Evolutionary conservation across 2,329 filamentous ascomycete genomes (phyloP), one percentile per base, ranked within the genome.

Genomic region (Tolypocladium sp.): DNA sequence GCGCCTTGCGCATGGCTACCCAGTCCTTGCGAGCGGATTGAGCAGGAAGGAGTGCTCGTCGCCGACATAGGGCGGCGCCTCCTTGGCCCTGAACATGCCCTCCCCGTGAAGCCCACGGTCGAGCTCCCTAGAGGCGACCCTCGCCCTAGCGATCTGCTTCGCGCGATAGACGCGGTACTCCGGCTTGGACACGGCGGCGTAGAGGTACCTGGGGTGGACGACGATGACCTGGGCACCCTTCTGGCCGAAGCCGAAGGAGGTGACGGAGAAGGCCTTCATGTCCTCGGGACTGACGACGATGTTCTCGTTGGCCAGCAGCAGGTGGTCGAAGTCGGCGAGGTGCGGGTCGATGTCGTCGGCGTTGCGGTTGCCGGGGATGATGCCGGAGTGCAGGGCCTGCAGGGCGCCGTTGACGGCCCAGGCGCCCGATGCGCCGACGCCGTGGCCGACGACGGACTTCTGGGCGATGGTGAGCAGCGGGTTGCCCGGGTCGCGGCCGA

Each of bases 201-300:
- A 96, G 57, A 97, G 84, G 74, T 96, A 96, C 74, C 88, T 91
- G 67, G 92, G 90, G 73, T 96, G 91, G 57, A 96, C 88, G 79
- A 91, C 91, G 67, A 97, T 92, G 51, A 88, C 91, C 75, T 96
- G 92, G 27, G 92, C 89, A 70, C 92, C 92, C 82, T 96, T 96
- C 76, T 97, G 92, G 65, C 92, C 92, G 79, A 97, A 97, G 74
- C 92, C 92, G 74, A 96, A 97, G 0, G 92, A 96, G 1, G 92
- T 96, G 63, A 96, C 90, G 0, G 90, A 94, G 82, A 96, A 96
- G 12, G 92, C 92, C 77, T 96, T 96, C 79, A 97, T 82, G 30
- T 30, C 30, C 63, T 91, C 92, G 70, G 96, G 91, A 3, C 30
- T 30, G 8, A 91, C 96, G 78, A 96, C 91, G 67, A 96, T 90